Base-by-base conservation (phyloP, 1,139 yeast species). In the Blastobotrys niveus region DNA sequence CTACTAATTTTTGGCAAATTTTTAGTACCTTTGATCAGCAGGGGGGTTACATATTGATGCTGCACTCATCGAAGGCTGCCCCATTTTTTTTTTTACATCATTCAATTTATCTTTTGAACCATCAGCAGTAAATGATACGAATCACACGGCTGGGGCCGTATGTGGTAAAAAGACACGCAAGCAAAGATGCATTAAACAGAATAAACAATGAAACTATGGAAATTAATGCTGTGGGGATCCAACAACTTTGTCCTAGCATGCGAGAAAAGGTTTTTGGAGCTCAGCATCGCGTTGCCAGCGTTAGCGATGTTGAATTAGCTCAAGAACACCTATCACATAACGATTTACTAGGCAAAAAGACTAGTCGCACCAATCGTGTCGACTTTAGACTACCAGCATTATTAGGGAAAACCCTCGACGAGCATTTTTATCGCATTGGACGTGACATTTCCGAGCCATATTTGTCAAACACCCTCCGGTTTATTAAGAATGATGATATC, bases 391-490 rank as follows among this genome's bases (percentile, higher is more conserved):
- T 88, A 26, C 98, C 99, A 0, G 62, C 65, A 19, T 61, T 91
- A 22, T 77, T 79, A 40, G 98, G 97, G 0, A 55, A 63, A 1
- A 65, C 79, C 4, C 63, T 93, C 10, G 95, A 84, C 59, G 95
- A 87, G 58, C 98, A 93, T 66, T 93, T 93, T 60, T 73, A 79
- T 55, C 73, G 74, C 50, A 64, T 93, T 2, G 97, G 95, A 0
- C 59, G 67, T 24, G 57, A 51, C 10, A 66, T 71, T 55, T 72
- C 78, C 9, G 76, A 78, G 43, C 86, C 89, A 0, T 89, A 84
- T 63, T 61, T 76, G 37, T 55, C 59, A 38, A 71, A 78, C 60
- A 77, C 68, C 40, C 27, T 18, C 20, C 62, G 61, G 20, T 56
- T 58, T 49, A 76, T 73, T 51, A 71, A 70, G 0, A 52, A 60